These are phyloP conservation scores for Chenopodium formosanum DNA, from an alignment of 148 eudicot genomes.

Conservation along the genomic window DNA sequence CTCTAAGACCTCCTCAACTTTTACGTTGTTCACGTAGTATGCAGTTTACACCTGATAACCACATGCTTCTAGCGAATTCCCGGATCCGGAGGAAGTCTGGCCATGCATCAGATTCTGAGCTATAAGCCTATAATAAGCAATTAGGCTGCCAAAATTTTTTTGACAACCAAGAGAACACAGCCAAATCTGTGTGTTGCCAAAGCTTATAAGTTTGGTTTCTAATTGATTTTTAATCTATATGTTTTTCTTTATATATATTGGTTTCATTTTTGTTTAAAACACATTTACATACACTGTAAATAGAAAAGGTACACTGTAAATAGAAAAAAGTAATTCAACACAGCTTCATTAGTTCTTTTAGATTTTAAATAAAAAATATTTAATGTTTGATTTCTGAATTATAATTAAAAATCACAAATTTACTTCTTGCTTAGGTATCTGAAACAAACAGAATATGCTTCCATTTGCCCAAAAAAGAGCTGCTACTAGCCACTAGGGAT, in stretches of 20 bases:
- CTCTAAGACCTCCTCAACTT: constrained; percentile 52
- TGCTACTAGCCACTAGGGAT: no score
- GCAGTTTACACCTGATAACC: constrained; percentile 45
- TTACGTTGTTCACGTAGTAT: constrained; percentile 33
- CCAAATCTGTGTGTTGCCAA: not conserved
- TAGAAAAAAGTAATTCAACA: not conserved
- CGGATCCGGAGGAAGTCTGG: constrained; percentile 46
- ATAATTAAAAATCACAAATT: not conserved
- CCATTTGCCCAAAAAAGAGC: not conserved
- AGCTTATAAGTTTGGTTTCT: not conserved
- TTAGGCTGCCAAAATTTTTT: not conserved
- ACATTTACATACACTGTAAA: not conserved
- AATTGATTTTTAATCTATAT: no score
- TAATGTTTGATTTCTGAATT: not conserved
- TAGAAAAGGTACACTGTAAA: constrained; percentile 5
- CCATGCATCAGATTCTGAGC: constrained; percentile 72
- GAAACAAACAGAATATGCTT: not conserved
- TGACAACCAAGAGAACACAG: not conserved
- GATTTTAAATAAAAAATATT: not conserved
- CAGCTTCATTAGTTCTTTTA: not conserved
- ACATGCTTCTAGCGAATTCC: constrained; percentile 31
- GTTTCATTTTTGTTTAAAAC: not conserved
- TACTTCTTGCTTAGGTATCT: not conserved
- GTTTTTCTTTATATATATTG: no score
- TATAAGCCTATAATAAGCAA: constrained; percentile 25